Evolutionary conservation across 1,284 basidiomycete genomes (phyloP).

Genomic region (Athelia psychrophila): DNA sequence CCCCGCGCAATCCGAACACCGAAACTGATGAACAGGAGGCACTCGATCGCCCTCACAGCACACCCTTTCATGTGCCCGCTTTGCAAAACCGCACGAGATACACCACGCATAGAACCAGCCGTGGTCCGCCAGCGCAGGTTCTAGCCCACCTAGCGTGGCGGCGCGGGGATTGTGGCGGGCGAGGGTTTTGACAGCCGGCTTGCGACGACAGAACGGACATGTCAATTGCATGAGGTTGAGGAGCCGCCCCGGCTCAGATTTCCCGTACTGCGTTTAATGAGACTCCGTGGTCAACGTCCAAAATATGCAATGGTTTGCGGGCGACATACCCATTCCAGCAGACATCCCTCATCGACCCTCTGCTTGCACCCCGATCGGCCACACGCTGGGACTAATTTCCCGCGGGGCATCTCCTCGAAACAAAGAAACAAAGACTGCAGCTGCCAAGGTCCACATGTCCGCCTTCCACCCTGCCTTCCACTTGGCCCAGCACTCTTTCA

Average conservation of each 20-base stretch:
- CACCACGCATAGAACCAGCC: slow-evolving; percentile 24
- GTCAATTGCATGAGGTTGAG: slow-evolving; percentile 22
- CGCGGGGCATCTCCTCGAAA: slow-evolving; percentile 17
- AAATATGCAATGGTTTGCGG: background rate
- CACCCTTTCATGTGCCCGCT: slow-evolving; percentile 16
- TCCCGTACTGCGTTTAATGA: slow-evolving; percentile 17
- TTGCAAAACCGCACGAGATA: slow-evolving; percentile 17
- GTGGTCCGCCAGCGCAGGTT: slow-evolving; percentile 17
- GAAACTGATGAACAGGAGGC: slow-evolving; percentile 9
- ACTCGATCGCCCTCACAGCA: slow-evolving; percentile 13
- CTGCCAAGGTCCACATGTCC: slow-evolving; percentile 16
- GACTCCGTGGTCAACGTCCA: background rate
- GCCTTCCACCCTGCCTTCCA: slow-evolving; percentile 14
- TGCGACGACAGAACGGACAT: slow-evolving; percentile 23
- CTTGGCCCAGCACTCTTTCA: slow-evolving; percentile 4
- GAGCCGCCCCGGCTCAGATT: slow-evolving; percentile 18
- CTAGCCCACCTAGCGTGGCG: slow-evolving; percentile 15
- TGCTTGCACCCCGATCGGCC: slow-evolving; percentile 20
- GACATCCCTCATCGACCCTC: slow-evolving; percentile 17
- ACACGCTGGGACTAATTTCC: slow-evolving; percentile 19
- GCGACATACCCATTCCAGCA: slow-evolving; percentile 18
- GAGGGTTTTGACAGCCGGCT: slow-evolving; percentile 18
- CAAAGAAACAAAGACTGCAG: slow-evolving; percentile 24
- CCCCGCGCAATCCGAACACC: slow-evolving; percentile 14
- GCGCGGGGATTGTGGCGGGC: slow-evolving; percentile 16